A percentile compares a stretch with the other conserved stretches of the same genome.
phyloP scores from a whole-genome alignment of 768 basidiomycete species.

The Calvatia gigantea region DNA sequence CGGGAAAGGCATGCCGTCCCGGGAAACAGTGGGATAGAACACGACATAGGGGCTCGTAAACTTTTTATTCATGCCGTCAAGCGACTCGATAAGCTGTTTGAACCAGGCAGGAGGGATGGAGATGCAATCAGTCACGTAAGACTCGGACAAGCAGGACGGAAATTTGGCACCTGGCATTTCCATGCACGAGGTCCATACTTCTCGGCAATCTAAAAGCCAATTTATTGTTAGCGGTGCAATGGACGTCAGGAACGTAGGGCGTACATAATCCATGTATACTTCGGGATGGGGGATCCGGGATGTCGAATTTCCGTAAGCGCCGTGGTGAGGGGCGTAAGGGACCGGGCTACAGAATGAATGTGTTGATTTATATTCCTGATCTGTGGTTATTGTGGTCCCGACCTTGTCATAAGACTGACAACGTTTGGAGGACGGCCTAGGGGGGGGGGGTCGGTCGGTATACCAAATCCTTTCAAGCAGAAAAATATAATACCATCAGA shows the following conservation, averaged over 20 bases:
- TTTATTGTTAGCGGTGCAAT: slow-evolving; percentile 12
- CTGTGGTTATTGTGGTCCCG: slow-evolving; percentile 14
- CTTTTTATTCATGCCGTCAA: slow-evolving; percentile 78
- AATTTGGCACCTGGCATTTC: slow-evolving; percentile 58
- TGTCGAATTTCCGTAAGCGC: slow-evolving; percentile 40
- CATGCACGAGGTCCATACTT: slow-evolving; percentile 63
- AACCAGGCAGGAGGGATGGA: slow-evolving; percentile 9
- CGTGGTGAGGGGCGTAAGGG: slow-evolving; percentile 37
- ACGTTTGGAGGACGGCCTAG: slow-evolving; percentile 67
- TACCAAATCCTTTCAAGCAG: too few relatives aligned
- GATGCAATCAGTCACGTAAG: slow-evolving; percentile 14
- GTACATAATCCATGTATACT: slow-evolving; percentile 77
- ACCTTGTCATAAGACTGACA: slow-evolving; percentile 75
- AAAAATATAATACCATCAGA: slow-evolving; percentile 47
- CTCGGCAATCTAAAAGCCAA: slow-evolving; percentile 56
- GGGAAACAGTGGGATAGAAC: slow-evolving; percentile 73
- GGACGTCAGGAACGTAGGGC: slow-evolving; percentile 13
- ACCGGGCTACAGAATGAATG: slow-evolving; percentile 32
- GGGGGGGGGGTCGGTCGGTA: slow-evolving; percentile 6
- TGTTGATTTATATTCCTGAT: slow-evolving; percentile 4
- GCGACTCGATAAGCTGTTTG: slow-evolving; percentile 71
- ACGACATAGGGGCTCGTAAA: slow-evolving; percentile 79
- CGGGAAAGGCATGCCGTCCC: slow-evolving; percentile 81
- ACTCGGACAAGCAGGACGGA: slow-evolving; percentile 10
- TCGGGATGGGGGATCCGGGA: slow-evolving; percentile 79